Base-by-base conservation (phyloP, 306 rosid species). In the Psophocarpus tetragonolobus region DNA sequence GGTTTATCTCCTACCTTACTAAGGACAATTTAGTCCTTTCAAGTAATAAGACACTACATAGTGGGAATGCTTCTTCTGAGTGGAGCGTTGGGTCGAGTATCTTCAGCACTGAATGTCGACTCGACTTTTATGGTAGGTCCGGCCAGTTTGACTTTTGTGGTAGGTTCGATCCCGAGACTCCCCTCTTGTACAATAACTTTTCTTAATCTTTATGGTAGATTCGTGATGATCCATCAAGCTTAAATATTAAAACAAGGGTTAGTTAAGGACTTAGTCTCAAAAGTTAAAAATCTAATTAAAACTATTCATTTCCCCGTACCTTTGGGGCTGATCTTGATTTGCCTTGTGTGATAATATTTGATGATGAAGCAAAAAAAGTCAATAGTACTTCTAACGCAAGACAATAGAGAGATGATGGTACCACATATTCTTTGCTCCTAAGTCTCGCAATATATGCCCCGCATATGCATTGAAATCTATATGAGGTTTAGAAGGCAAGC, bases 401-500 rank as follows among this genome's bases (percentile, higher is more conserved):
- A 53, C 44, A 71, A 54, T 1, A 24, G n/a, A n/a, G n/a, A n/a
- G 13, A 38, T 36, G 45, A 44, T 74, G 83, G 82, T 68, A 36
- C 51, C 71, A 70, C 38, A 41, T 13, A 76, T 17, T 81, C 92
- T 91, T 91, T 76, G 83, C 89, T 84, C 89, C 84, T 44, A 91
- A 87, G 96, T 65, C 83, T 84, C 76, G 85, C 78, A 79, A 87
- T 58, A 50, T 48, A 56, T 71, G 6, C 29, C 80, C 80, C 54
- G 38, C 44, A 35, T 30, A 76, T 68, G 51, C 65, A 42, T 61
- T 60, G 15, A 66, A 32, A 70, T 61, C 73, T 61, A 57, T 68
- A 68, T 66, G 21, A 77, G 71, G 65, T 78, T 87, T 91, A 83
- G 74, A 89, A 87, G 96, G 88, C 88, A 91, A 91, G 91, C 67